Evolutionary conservation across 2,329 filamentous ascomycete species (phyloP).

Genomic region (Tolypocladium endophyticum): DNA sequence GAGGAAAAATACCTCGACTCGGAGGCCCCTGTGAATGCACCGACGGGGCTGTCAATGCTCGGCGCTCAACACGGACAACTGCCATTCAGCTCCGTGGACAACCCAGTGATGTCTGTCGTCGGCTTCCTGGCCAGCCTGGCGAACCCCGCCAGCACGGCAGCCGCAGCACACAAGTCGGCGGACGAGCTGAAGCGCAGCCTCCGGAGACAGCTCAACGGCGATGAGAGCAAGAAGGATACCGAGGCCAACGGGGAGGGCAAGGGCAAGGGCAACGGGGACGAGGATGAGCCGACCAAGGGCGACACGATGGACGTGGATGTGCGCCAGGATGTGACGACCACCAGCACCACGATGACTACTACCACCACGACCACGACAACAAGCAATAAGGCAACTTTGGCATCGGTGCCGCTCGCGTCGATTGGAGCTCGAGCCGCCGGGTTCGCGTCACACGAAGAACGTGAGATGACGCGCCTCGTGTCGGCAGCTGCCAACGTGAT

Average conservation of each 20-base stretch:
- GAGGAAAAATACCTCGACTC: slow-evolving; percentile 94
- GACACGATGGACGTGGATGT: slow-evolving; percentile 57
- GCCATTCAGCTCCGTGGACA: slow-evolving; percentile 86
- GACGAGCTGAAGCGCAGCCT: slow-evolving; percentile 76
- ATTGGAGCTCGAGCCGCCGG: slow-evolving; percentile 79
- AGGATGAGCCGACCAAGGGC: slow-evolving; percentile 23
- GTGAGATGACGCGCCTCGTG: slow-evolving; percentile 89
- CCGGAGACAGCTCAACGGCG: slow-evolving; percentile 62
- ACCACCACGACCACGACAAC: slow-evolving; percentile 41
- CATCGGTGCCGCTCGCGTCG: slow-evolving; percentile 74
- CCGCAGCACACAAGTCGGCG: slow-evolving; percentile 79
- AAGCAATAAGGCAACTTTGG: slow-evolving; percentile 39
- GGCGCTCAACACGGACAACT: slow-evolving; percentile 68
- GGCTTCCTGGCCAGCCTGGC: slow-evolving; percentile 87
- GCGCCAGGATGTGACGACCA: slow-evolving; percentile 37
- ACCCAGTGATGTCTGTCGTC: slow-evolving; percentile 93
- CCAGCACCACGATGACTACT: slow-evolving; percentile 39
- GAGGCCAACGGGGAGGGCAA: slow-evolving; percentile 51
- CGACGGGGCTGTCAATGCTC: slow-evolving; percentile 53
- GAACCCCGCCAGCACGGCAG: slow-evolving; percentile 81
- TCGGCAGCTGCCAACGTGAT: slow-evolving; percentile 87
- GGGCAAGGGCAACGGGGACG: slow-evolving; percentile 30
- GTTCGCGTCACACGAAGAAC: slow-evolving; percentile 90
- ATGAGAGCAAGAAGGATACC: slow-evolving; percentile 23
- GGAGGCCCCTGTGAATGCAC: slow-evolving; percentile 41